Base-by-base conservation (phyloP, 768 basidiomycete species). In the Leccinum aurantiacum region DNA sequence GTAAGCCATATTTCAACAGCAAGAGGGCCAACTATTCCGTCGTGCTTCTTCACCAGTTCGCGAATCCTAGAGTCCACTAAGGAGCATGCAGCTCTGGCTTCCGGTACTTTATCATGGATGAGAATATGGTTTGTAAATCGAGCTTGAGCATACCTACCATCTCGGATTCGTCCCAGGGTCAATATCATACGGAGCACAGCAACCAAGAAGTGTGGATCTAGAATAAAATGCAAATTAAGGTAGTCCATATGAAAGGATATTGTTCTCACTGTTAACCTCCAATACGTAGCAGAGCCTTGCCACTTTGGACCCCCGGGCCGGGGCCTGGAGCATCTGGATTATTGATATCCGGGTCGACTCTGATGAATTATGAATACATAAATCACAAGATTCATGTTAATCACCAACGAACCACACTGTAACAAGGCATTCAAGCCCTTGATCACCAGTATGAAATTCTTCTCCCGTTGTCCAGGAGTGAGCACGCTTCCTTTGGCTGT, bases 381-480 rank as follows among this genome's bases (percentile, higher is more conserved):
- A 29, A 8, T 4, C 38, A 1, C 14, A 13, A 1, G 3, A 44
- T 29, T 17, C 17, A 33, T 1, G 24, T 35, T 11, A 3, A 44
- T n/a, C 22, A 25, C 3, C 10, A 27, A 61, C 69, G 31, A 6
- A 69, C 69, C 56, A 11, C 62, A 68, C 6, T 59, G 47, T 57
- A 65, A 31, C n/a, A 70, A 24, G 25, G 61, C 62, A 7, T 22
- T 60, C 47, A 69, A 31, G 31, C 66, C 62, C 3, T 64, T 62
- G 69, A 69, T 68, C 13, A 56, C 69, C 19, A 58, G 64, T 27
- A 50, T 51, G n/a, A 70, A 66, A 38, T 61, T 62, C 6, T 33
- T 52, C 13, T 19, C 55, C 0, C 33, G 29, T 27, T 53, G 33
- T 2, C 3, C 6, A 22, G 17, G 38, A n/a, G 17, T 41, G 17